Percentiles rank a stretch among this genome's conserved stretches.
phyloP scores from a whole-genome alignment of 345 rosid genomes.

The Populus nigra region DNA sequence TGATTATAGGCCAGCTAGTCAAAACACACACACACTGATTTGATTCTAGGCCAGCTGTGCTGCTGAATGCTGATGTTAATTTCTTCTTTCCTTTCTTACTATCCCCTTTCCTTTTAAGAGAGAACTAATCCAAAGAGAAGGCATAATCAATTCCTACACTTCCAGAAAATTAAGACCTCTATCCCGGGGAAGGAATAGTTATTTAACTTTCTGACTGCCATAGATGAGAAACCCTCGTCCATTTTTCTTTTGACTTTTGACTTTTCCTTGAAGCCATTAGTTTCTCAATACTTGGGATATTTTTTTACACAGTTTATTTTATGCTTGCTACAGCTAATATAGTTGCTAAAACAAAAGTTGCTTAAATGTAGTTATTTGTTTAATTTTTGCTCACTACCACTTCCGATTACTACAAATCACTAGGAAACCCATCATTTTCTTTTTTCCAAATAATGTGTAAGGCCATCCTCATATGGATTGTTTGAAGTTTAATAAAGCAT shows the following conservation, averaged over 20 bases:
- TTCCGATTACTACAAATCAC: background rate
- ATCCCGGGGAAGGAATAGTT: background rate
- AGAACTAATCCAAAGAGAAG: background rate
- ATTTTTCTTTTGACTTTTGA: background rate
- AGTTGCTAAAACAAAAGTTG: too few species aligned
- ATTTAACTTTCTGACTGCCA: background rate
- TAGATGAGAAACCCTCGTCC: background rate
- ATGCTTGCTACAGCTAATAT: background rate
- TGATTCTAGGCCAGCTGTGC: too few species aligned
- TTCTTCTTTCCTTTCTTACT: background rate
- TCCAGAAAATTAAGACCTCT: background rate
- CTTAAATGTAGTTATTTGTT: background rate
- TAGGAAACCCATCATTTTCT: background rate
- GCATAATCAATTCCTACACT: background rate
- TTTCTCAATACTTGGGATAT: background rate
- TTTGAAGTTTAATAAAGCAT: background rate
- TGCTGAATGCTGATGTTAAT: too few species aligned
- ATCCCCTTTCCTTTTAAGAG: background rate
- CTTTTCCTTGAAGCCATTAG: background rate
- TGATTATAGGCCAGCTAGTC: too few species aligned
- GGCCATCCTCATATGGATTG: background rate
- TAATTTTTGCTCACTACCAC: background rate
- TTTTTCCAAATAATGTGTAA: too few species aligned
- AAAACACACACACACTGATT: too few species aligned
- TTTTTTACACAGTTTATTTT: background rate